phyloP scores from a whole-genome alignment of 495 filamentous ascomycete genomes.

The Penicillium odoratum region DNA sequence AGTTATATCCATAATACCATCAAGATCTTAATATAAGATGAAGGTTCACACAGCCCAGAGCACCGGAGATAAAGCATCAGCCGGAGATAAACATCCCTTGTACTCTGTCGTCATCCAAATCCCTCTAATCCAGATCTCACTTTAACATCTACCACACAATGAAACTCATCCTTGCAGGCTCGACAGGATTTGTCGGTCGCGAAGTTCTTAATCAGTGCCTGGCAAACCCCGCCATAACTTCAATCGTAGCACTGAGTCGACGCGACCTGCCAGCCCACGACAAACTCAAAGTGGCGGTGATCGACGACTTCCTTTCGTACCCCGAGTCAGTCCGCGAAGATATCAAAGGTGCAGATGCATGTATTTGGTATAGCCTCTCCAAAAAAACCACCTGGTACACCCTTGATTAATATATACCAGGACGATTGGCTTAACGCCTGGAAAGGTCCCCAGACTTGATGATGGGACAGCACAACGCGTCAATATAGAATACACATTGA shows the following conservation, averaged over 20 bases:
- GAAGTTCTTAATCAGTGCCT: slow-evolving; percentile 51
- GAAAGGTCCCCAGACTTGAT: slow-evolving; percentile 14
- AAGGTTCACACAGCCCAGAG: background rate
- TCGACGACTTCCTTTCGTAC: slow-evolving; percentile 48
- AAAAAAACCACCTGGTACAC: background rate
- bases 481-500: slow-evolving; percentile 44
- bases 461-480: slow-evolving; percentile 29
- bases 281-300: slow-evolving; percentile 45
- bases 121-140: background rate
- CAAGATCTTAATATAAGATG: too few species aligned
- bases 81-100: background rate
- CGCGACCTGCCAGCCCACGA: slow-evolving; percentile 33
- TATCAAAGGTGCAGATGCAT: slow-evolving; percentile 51
- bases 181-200: slow-evolving; percentile 52
- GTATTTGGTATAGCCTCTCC: slow-evolving; percentile 45
- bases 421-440: slow-evolving; percentile 7
- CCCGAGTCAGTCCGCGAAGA: slow-evolving; percentile 35
- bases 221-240: slow-evolving; percentile 42
- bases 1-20: too few species aligned
- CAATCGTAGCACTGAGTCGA: slow-evolving; percentile 49
- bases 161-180: slow-evolving; percentile 55
- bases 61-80: background rate
- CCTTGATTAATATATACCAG: background rate
- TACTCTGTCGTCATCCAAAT: background rate
- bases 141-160: slow-evolving; percentile 20